phyloP scores from a whole-genome alignment of 257 asterid genomes.

The Voacanga thouarsii region DNA sequence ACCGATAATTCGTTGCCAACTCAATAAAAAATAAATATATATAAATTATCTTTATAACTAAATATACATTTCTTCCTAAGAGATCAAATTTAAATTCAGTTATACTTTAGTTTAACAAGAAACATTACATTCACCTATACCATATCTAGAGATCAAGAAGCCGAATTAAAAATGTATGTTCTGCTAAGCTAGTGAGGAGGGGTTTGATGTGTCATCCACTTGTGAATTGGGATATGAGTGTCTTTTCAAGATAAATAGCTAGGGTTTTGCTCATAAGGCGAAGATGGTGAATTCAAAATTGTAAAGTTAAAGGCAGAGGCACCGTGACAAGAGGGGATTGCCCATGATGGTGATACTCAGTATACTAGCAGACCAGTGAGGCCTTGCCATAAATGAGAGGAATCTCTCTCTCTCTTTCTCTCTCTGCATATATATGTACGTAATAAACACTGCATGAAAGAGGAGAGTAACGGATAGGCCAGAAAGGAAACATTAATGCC shows the following conservation, averaged over 20 bases:
- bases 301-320: neutral
- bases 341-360: constrained; percentile 31
- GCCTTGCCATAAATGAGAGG: constrained; percentile 36
- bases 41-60: no score
- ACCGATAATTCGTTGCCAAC: neutral
- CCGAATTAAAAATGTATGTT: neutral
- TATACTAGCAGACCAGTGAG: constrained; percentile 25
- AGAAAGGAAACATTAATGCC: constrained; percentile 18
- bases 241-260: neutral
- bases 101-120: no score
- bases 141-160: neutral
- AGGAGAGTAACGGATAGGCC: constrained; percentile 24
- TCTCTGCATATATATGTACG: constrained; percentile 5
- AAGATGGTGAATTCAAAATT: no score
- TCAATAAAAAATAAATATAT: neutral
- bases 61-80: no score
- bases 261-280: neutral
- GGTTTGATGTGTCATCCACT: no score
- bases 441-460: constrained; percentile 14
- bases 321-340: constrained; percentile 13
- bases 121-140: neutral
- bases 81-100: no score
- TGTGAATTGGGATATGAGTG: neutral
- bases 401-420: constrained; percentile 23
- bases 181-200: no score